phyloP scores from a whole-genome alignment of 2,329 filamentous ascomycete species.

The Dendryphion nanum region DNA sequence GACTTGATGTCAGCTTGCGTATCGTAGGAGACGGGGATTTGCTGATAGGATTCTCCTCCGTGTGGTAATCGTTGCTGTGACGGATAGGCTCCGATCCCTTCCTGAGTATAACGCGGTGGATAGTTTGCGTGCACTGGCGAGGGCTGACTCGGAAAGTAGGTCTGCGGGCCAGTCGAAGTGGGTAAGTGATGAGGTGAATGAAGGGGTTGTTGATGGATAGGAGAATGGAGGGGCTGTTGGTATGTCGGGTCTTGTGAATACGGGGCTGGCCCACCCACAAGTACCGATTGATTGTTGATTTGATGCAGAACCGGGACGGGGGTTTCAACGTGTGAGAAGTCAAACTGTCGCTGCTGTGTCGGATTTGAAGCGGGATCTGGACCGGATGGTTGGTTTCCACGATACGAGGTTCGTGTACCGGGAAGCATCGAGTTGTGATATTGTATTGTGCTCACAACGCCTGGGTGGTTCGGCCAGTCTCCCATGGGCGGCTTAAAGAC shows the following conservation, averaged over 20 bases:
- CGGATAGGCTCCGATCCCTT: conserved; percentile 16
- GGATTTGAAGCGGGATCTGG: conserved; percentile 21
- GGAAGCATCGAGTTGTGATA: conserved; percentile 41
- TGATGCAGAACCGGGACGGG: conserved; percentile 9
- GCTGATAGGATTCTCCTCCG: conserved; percentile 21
- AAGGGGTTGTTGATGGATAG: conserved; percentile 30
- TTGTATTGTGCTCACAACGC: conserved; percentile 36
- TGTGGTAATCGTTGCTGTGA: conserved; percentile 23
- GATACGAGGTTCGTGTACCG: conserved; percentile 21
- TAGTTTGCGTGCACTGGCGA: conserved; percentile 26
- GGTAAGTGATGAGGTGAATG: conserved; percentile 29
- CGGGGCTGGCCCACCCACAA: conserved; percentile 11
- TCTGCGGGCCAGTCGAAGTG: conserved; percentile 25
- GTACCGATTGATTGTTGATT: conserved; percentile 13
- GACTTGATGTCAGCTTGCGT: conserved; percentile 18
- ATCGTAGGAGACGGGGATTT: conserved; percentile 25
- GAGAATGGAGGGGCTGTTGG: conserved; percentile 30
- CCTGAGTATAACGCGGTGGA: conserved; percentile 20
- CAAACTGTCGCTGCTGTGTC: conserved; percentile 31
- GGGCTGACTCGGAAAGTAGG: conserved; percentile 30
- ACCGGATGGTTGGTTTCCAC: conserved; percentile 11
- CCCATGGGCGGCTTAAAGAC: conserved; percentile 74
- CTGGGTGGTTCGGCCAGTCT: conserved; percentile 44
- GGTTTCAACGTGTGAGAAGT: conserved; percentile 22
- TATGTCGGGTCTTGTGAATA: conserved; percentile 27